Base-by-base conservation (phyloP, 805 yeast species). In the Lachancea cidri region DNA sequence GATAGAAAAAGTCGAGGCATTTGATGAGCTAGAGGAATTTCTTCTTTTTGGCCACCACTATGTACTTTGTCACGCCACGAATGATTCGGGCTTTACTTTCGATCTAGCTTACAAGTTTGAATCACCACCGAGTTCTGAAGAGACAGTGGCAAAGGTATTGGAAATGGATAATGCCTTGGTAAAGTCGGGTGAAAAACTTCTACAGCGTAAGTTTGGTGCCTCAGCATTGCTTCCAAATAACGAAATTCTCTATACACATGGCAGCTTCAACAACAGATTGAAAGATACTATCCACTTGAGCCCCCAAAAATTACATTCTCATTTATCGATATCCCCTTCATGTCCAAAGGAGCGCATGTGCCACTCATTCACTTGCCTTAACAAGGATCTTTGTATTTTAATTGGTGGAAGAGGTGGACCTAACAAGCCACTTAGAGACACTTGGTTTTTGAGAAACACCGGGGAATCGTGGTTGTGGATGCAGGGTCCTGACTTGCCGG, bases 11-110 rank as follows among this genome's bases (percentile, higher is more conserved):
- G 68, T 83, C 16, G 94, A 85, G 55, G 74, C 76, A 3, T 86
- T 85, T 60, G 95, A 86, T 58, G 95, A 86, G 62, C 75, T 85
- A 77, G 95, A 85, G 62, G 95, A 85, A 59, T 84, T 85, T 47
- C 71, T 79, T 20, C 54, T 82, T 11, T 85, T 83, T 53, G 76
- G 86, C 43, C 91, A 83, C 52, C 93, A 85, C 57, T 86, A 85
- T 53, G 66, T 79, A 29, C 67, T 82, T 30, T 66, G 81, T 2
- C 88, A 82, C 59, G 86, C 86, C 2, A 70, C 80, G 0, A 77
- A 74, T 49, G 49, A 51, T 13, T 9, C 25, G 2, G 36, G 22
- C 2, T 54, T 50, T 39, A 7, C 20, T 16, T 50, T 47, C 36
- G 19, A 17, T 22, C 27, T 7, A 11, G 11, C 11, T 11, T 22